These are phyloP conservation scores for Speleostelium caveatum DNA, from an alignment of 78 protist genomes.

Conservation along the genomic window DNA sequence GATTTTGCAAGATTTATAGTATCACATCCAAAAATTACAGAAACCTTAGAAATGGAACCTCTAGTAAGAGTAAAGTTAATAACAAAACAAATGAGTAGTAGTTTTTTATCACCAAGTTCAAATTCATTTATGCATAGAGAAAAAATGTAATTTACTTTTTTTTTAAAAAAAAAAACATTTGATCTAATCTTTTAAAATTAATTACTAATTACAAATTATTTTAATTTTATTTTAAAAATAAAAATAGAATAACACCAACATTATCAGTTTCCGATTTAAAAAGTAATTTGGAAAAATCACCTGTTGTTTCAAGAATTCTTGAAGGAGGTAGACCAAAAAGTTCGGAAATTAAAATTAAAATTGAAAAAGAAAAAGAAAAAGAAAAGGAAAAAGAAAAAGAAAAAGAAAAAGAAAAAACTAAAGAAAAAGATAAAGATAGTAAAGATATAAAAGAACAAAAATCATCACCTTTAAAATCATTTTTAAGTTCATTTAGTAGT, in stretches of 20 bases:
- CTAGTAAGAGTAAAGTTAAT: slow-evolving; percentile 31
- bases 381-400: slow-evolving; percentile 15
- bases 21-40: slow-evolving; percentile 64
- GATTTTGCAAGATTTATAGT: slow-evolving; percentile 65
- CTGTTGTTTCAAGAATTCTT: slow-evolving; percentile 30
- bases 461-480: slow-evolving; percentile 20
- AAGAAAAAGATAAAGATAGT: not conserved
- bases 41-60: slow-evolving; percentile 51
- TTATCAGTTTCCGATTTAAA: slow-evolving; percentile 38
- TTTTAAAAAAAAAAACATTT: not conserved
- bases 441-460: not conserved
- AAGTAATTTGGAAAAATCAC: slow-evolving; percentile 56
- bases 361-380: not conserved
- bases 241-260: not conserved
- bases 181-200: too few relatives aligned
- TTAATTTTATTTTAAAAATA: not conserved
- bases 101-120: too few relatives aligned
- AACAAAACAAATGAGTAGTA: slow-evolving; percentile 1
- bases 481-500: not conserved
- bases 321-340: slow-evolving; percentile 61
- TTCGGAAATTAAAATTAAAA: not conserved
- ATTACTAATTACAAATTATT: not conserved
- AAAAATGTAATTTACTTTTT: too few relatives aligned
- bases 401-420: not conserved
- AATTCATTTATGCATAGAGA: too few relatives aligned